phyloP scores from a whole-genome alignment of 345 rosid genomes.

The Cardamine occulta region DNA sequence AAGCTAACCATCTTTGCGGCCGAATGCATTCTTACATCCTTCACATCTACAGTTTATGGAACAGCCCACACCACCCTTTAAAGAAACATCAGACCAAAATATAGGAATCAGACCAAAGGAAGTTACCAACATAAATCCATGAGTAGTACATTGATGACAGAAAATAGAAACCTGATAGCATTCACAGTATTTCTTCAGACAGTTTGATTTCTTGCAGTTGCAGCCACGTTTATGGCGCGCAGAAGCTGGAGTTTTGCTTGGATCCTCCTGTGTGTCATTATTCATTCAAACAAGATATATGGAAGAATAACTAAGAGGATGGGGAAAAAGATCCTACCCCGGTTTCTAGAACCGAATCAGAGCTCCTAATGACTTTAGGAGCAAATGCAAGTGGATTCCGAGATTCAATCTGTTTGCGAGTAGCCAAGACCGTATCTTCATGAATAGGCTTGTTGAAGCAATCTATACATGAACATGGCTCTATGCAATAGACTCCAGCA shows the following conservation, averaged over 20 bases:
- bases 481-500: constrained; percentile 94
- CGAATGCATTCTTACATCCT: constrained; percentile 93
- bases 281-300: background rate
- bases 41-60: constrained; percentile 96
- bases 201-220: constrained; percentile 96
- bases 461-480: constrained; percentile 92
- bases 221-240: constrained; percentile 98
- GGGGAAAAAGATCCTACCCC: constrained; percentile 53
- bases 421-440: constrained; percentile 87
- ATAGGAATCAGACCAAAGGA: constrained; percentile 30
- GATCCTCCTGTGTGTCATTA: constrained; percentile 63
- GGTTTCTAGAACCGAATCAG: constrained; percentile 59
- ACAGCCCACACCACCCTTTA: constrained; percentile 95
- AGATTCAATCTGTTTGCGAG: constrained; percentile 95
- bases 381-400: constrained; percentile 99
- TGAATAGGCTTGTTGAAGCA: constrained; percentile 95
- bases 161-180: constrained; percentile 84
- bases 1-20: constrained; percentile 87
- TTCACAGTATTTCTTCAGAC: constrained; percentile 97
- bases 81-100: constrained; percentile 18
- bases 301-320: background rate
- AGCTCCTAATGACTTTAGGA: constrained; percentile 83
- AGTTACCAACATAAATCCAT: constrained; percentile 7
- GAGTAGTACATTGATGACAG: background rate
- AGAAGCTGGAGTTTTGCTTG: constrained; percentile 86